Conservation (phyloP, 1,139 yeast species). For the Geotrichum carabidarum region DNA sequence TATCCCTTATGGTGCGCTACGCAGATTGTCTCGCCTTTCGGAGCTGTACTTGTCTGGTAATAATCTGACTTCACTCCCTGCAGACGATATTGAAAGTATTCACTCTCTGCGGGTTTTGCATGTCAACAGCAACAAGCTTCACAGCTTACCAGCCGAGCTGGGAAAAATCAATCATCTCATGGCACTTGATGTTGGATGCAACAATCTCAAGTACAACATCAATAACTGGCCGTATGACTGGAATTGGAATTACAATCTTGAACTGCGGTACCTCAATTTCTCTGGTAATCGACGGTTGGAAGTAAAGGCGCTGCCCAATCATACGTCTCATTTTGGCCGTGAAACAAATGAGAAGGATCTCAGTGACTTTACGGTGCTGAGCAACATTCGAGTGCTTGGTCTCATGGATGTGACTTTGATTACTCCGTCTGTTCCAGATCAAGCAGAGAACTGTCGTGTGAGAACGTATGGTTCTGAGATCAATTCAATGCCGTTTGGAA, state of each 20-base stretch:
- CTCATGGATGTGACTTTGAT: constrained; percentile 93
- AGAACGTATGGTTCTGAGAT: constrained; percentile 84
- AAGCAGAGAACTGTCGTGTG: constrained; percentile 72
- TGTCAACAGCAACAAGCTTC: constrained; percentile 78
- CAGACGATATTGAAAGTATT: constrained; percentile 72
- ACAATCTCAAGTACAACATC: constrained; percentile 82
- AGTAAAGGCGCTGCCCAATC: constrained; percentile 59
- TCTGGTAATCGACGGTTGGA: constrained; percentile 91
- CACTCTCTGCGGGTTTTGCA: constrained; percentile 56
- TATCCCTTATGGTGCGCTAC: constrained; percentile 66
- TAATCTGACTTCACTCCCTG: constrained; percentile 68
- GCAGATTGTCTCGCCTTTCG: constrained; percentile 52
- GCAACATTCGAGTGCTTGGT: constrained; percentile 69
- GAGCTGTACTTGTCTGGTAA: constrained; percentile 82
- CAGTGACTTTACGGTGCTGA: constrained; percentile 72
- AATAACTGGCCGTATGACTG: constrained; percentile 95
- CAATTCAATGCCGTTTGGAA: constrained; percentile 78
- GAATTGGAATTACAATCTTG: constrained; percentile 90
- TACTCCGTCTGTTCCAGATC: constrained; percentile 79
- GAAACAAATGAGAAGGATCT: constrained; percentile 41
- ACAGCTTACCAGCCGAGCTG: constrained; percentile 83
- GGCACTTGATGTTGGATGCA: constrained; percentile 86
- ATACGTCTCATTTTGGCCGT: constrained; percentile 21
- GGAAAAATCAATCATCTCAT: constrained; percentile 62
- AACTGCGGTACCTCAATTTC: constrained; percentile 73